phyloP scores from a whole-genome alignment of 306 rosid genomes.

The Prosopis cineraria region DNA sequence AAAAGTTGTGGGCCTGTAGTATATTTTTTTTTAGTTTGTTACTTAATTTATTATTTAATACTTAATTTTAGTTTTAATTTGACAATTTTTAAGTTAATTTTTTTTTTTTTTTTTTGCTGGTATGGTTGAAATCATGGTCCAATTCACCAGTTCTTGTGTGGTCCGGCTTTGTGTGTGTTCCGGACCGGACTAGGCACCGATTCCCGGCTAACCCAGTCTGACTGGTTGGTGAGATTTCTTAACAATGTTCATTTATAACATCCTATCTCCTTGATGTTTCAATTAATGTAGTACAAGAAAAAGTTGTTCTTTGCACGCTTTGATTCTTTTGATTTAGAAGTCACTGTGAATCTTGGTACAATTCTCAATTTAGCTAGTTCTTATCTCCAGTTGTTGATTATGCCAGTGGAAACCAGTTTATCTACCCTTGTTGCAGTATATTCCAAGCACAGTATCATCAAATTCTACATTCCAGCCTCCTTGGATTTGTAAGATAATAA shows the following conservation, averaged over 20 bases:
- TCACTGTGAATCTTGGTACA: neutral
- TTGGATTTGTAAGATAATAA: neutral
- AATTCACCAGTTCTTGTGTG: too few relatives aligned
- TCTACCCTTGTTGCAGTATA: neutral
- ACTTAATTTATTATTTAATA: too few relatives aligned
- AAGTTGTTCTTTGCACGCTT: neutral
- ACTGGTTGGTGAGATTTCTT: too few relatives aligned
- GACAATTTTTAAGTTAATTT: too few relatives aligned
- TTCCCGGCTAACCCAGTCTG: too few relatives aligned
- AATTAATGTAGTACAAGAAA: neutral
- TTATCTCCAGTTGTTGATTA: neutral
- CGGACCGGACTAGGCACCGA: too few relatives aligned
- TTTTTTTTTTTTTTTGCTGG: too few relatives aligned
- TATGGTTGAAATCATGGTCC: too few relatives aligned
- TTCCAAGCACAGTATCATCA: neutral
- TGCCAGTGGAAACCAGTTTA: neutral
- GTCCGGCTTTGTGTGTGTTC: too few relatives aligned
- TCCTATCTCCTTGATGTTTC: neutral
- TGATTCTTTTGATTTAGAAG: neutral
- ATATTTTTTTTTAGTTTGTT: too few relatives aligned
- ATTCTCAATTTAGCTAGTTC: neutral
- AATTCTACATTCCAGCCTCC: neutral
- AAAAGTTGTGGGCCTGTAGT: too few relatives aligned
- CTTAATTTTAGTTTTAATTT: too few relatives aligned
- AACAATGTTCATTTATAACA: neutral